Percentiles rank a stretch among this genome's conserved stretches.
Conservation (phyloP, 371 early-diverging fungal species). For the Rhizopus arrhizus region DNA sequence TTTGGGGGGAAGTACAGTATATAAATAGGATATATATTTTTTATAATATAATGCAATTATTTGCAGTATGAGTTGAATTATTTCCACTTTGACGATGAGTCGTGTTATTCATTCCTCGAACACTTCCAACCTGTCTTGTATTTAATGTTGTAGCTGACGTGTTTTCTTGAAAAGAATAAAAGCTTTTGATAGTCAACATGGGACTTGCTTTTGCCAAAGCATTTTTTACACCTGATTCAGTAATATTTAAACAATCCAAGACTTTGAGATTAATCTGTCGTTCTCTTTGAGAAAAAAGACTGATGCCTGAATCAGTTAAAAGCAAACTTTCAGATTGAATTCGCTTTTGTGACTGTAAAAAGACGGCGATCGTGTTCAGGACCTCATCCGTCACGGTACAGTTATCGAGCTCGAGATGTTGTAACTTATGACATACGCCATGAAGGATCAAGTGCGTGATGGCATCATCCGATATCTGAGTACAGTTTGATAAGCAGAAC, state of each 20-base stretch:
- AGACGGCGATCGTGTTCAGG: conserved; percentile 32
- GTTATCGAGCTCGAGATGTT: conserved; percentile 45
- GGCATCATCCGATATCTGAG: conserved; percentile 51
- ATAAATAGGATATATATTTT: too few species aligned
- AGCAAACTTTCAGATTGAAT: background rate
- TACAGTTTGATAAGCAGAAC: conserved; percentile 58
- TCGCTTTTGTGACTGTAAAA: conserved; percentile 15
- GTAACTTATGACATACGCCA: conserved; percentile 34
- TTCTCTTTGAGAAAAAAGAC: conserved; percentile 6
- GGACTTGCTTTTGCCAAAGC: conserved; percentile 42
- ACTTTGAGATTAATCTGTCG: conserved; percentile 40
- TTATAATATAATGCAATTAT: conserved; percentile 35
- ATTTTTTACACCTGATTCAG: conserved; percentile 39
- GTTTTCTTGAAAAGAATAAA: conserved; percentile 42
- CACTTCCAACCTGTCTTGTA: background rate
- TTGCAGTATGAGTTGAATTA: conserved; percentile 18
- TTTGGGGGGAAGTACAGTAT: too few species aligned
- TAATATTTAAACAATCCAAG: conserved; percentile 48
- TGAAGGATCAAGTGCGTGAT: conserved; percentile 36
- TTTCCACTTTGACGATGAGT: conserved; percentile 12
- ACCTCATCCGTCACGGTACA: conserved; percentile 44
- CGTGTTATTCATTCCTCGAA: conserved; percentile 1
- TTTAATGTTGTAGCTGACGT: conserved; percentile 14
- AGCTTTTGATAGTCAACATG: conserved; percentile 44
- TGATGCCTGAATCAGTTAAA: conserved; percentile 13